These are phyloP conservation scores for Fusarium sp. DNA, from an alignment of 2,329 filamentous ascomycete species.

Conservation along the genomic window DNA sequence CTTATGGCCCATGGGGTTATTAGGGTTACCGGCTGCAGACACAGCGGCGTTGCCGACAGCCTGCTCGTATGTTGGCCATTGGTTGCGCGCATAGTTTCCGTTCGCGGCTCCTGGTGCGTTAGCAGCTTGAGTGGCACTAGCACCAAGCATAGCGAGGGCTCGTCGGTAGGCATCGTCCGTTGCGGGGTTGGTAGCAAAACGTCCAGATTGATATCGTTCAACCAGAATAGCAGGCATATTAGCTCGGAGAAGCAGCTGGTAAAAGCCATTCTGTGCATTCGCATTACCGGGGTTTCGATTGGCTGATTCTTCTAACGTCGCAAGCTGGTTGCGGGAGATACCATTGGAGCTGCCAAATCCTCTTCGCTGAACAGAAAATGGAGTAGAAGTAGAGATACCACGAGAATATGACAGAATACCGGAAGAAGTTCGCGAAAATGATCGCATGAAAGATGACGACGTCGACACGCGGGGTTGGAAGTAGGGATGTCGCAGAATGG, in stretches of 20 bases:
- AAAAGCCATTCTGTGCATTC: conserved; percentile 92
- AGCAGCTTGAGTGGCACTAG: conserved; percentile 48
- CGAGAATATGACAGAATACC: conserved; percentile 41
- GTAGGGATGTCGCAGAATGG: conserved; percentile 48
- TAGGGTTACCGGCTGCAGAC: conserved; percentile 37
- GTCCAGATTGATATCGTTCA: conserved; percentile 88
- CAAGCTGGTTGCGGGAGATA: conserved; percentile 77
- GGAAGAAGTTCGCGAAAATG: conserved; percentile 46
- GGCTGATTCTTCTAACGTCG: conserved; percentile 89
- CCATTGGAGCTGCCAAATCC: conserved; percentile 63
- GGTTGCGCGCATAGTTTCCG: conserved; percentile 44
- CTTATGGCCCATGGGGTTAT: conserved; percentile 74
- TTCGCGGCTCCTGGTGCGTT: conserved; percentile 40
- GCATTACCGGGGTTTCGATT: conserved; percentile 93
- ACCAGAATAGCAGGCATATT: conserved; percentile 95
- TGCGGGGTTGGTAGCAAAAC: conserved; percentile 84
- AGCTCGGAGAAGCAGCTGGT: conserved; percentile 89
- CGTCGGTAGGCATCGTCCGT: conserved; percentile 85
- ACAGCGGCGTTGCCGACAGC: conserved; percentile 50
- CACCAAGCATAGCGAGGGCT: conserved; percentile 68
- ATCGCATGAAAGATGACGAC: conserved; percentile 43
- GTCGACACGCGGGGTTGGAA: conserved; percentile 41
- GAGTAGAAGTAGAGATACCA: conserved; percentile 39
- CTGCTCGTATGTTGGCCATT: conserved; percentile 53
- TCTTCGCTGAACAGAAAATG: conserved; percentile 47